Evolutionary conservation across 106 monocot genomes (phyloP), one percentile per base, ranked within the genome.

Genomic region (Gastrodia elata): DNA sequence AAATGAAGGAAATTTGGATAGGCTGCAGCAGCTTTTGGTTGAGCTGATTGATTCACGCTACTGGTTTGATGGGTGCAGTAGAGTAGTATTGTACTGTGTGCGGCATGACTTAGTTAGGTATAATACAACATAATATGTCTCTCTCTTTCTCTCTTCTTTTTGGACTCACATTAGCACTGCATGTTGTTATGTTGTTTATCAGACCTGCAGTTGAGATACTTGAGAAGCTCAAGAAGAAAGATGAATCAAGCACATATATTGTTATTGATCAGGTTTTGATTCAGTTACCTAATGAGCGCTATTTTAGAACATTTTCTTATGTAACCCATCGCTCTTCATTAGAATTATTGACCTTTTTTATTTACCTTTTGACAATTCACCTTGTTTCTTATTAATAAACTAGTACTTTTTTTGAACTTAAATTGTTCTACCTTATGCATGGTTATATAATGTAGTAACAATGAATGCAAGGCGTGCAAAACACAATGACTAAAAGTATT

Each of bases 61-160:
- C 36, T 91, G 93, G 97, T 88, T 84, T 86, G 93, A 98, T 82
- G 97, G 86, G 8, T 88, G 88, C 68, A 80, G 88, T 59, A 86
- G 88, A 82, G 83, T 91, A 69, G 67, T 93, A 57, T 43, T 83
- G 28, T 98, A 98, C 71, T 98, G 97, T 73, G 64, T 93, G 38
- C 79, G 71, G 28, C 64, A 87, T 70, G 85, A 87, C 70, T n/a
- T 83, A 49, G 34, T 75, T 34, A 71, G 75, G 96, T 96, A 80
- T 65, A 69, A n/a, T n/a, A n/a, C 34, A 73, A 64, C 14, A 61
- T 59, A 40, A 68, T 25, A 71, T 69, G 25, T 25, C 10, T 6
- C 22, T n/a, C 59, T 74, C 27, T 71, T 27, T 18, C 42, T 58
- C 39, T 74, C n/a, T n/a, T 27, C 20, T 32, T 32, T 3, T 70